Evolutionary conservation across 2,329 filamentous ascomycete species (phyloP).

Genomic region (Aphanoascus verrucosus): DNA sequence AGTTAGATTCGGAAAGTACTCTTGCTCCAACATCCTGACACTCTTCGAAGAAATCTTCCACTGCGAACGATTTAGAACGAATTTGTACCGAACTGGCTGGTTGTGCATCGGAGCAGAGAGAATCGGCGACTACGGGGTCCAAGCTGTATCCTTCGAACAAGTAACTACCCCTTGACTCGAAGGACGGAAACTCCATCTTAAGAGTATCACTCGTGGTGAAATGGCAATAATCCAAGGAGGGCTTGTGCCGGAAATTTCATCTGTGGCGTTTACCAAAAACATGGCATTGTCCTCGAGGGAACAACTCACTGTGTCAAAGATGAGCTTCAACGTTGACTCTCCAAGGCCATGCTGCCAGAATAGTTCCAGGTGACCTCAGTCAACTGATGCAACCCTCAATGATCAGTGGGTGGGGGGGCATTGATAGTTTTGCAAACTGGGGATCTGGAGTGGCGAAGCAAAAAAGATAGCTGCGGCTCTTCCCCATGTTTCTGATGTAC

Average conservation of each 20-base stretch:
- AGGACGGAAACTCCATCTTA: neutral
- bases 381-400: neutral
- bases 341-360: neutral
- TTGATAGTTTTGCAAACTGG: neutral
- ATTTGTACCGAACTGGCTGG: neutral
- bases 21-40: neutral
- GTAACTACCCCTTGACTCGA: neutral
- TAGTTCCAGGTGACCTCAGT: neutral
- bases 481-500: neutral
- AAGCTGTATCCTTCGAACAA: neutral
- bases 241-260: neutral
- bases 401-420: neutral
- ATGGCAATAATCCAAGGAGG: neutral
- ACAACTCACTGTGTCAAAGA: neutral
- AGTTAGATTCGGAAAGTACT: neutral
- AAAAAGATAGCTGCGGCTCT: neutral
- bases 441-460: neutral
- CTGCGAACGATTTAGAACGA: neutral
- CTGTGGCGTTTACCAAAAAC: neutral
- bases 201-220: neutral
- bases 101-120: neutral
- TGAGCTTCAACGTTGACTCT: neutral
- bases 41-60: neutral
- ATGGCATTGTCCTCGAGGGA: neutral
- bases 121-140: neutral